These are phyloP conservation scores for Sporopachydermia lactativora DNA, from an alignment of 805 yeast genomes.

Conservation along the genomic window DNA sequence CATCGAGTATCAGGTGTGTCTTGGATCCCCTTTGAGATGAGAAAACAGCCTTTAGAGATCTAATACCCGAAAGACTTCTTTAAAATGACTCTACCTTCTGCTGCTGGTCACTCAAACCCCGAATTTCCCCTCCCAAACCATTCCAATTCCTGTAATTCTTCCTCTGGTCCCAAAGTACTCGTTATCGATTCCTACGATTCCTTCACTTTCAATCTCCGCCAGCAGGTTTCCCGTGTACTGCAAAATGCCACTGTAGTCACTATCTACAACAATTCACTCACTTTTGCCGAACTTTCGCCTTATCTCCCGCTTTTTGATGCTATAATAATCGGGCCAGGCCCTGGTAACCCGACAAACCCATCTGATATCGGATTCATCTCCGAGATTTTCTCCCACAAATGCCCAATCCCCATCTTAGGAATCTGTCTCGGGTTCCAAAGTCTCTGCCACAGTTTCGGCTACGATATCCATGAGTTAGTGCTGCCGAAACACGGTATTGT, in stretches of 20 bases:
- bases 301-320: conserved; percentile 49
- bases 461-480: conserved; percentile 33
- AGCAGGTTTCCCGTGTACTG: conserved; percentile 42
- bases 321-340: conserved; percentile 91
- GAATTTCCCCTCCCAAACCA: no score
- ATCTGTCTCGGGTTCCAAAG: conserved; percentile 91
- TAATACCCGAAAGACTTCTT: no score
- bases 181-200: conserved; percentile 92
- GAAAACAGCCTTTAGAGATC: no score
- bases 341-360: conserved; percentile 66
- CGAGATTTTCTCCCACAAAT: conserved; percentile 26
- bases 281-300: conserved; percentile 22
- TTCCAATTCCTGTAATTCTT: no score
- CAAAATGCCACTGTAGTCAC: conserved; percentile 31
- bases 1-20: no score
- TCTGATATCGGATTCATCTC: conserved; percentile 65
- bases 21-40: no score
- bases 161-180: conserved; percentile 40
- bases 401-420: conserved; percentile 60
- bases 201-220: conserved; percentile 70
- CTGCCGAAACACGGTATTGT: conserved; percentile 80
- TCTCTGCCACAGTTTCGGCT: conserved; percentile 51
- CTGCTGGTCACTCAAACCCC: no score
- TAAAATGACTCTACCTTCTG: no score
- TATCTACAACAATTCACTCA: conserved; percentile 48